A percentile compares a stretch with the other conserved stretches of the same genome.
phyloP scores from a whole-genome alignment of 108 stramenopile species.

The Cylindrotheca closterium region DNA sequence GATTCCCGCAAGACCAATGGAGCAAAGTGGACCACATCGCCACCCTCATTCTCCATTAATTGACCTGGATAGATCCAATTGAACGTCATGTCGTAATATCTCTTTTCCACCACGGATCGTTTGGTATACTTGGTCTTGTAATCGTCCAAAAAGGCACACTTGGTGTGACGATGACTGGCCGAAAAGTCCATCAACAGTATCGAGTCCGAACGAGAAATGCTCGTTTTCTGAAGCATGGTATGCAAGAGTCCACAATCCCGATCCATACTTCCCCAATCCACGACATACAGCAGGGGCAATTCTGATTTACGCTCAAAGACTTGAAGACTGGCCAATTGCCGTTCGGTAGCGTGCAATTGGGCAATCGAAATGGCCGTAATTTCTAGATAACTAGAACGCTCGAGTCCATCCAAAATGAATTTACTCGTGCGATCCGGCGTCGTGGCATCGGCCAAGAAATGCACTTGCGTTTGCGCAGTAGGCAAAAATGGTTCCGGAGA shows the following conservation, averaged over 20 bases:
- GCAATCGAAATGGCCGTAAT: constrained; percentile 19
- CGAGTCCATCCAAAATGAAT: constrained; percentile 17
- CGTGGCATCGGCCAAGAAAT: background rate
- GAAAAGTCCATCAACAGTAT: constrained; percentile 33
- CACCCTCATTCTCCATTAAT: constrained; percentile 14
- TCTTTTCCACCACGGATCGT: constrained; percentile 34
- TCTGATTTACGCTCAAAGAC: background rate
- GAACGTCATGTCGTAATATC: constrained; percentile 23
- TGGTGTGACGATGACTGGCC: constrained; percentile 16
- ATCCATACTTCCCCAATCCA: constrained; percentile 41
- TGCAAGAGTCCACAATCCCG: constrained; percentile 48
- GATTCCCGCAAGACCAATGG: constrained; percentile 32
- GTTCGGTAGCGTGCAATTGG: constrained; percentile 1
- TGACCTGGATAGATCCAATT: constrained; percentile 19
- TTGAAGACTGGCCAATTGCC: constrained; percentile 1
- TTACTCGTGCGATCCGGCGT: constrained; percentile 9
- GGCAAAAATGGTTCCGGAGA: no score
- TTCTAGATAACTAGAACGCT: constrained; percentile 21
- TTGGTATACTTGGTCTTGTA: constrained; percentile 31
- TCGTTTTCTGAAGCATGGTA: constrained; percentile 9
- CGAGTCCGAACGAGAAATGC: background rate
- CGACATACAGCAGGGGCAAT: constrained; percentile 12
- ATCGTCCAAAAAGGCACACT: constrained; percentile 13
- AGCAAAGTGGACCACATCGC: constrained; percentile 16
- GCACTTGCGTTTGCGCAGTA: background rate